A percentile compares a stretch with the other conserved stretches of the same genome.
Evolutionary conservation across 1,139 yeast genomes (phyloP).

Genomic region (Oligophagozyma castellii): DNA sequence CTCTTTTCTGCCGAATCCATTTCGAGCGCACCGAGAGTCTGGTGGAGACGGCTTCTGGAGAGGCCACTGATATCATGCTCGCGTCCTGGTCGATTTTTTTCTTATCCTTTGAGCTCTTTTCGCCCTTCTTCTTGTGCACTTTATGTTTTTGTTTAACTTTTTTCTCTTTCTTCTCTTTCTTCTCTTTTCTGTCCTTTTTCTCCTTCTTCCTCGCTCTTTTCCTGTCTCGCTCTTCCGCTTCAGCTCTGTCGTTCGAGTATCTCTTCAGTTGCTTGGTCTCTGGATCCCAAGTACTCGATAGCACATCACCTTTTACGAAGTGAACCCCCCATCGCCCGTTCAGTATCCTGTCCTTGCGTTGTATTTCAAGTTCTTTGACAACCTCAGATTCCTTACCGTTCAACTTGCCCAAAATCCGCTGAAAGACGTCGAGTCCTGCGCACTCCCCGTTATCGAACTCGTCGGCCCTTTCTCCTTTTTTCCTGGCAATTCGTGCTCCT

Average conservation of each 20-base stretch:
- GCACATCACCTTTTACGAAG: conserved; percentile 72
- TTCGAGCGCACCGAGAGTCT: conserved; percentile 70
- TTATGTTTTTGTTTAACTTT: conserved; percentile 11
- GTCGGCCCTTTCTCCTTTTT: conserved; percentile 33
- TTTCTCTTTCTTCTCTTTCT: conserved; percentile 1
- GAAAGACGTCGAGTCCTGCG: conserved; percentile 87
- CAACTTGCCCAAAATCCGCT: conserved; percentile 73
- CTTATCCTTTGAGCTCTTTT: conserved; percentile 19
- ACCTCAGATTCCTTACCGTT: conserved; percentile 61
- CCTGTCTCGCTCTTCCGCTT: conserved; percentile 9
- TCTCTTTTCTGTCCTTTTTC: conserved; percentile 1
- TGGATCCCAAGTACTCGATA: conserved; percentile 77
- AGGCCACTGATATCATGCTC: conserved; percentile 12
- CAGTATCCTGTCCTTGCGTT: conserved; percentile 50
- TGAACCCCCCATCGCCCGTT: conserved; percentile 79
- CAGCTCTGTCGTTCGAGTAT: conserved; percentile 10
- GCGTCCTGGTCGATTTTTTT: conserved; percentile 16
- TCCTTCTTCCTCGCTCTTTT: conserved; percentile 2
- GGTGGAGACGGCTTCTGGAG: conserved; percentile 35
- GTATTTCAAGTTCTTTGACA: conserved; percentile 45
- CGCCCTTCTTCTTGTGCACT: conserved; percentile 22
- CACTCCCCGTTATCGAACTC: conserved; percentile 70
- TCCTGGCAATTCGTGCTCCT: conserved; percentile 62
- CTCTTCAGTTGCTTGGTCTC: conserved; percentile 31
- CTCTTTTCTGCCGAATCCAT: conserved; percentile 80